A percentile compares a stretch with the other conserved stretches of the same genome.
These are phyloP conservation scores for Metschnikowia sp. DNA, from an alignment of 805 yeast species.

Conservation along the genomic window DNA sequence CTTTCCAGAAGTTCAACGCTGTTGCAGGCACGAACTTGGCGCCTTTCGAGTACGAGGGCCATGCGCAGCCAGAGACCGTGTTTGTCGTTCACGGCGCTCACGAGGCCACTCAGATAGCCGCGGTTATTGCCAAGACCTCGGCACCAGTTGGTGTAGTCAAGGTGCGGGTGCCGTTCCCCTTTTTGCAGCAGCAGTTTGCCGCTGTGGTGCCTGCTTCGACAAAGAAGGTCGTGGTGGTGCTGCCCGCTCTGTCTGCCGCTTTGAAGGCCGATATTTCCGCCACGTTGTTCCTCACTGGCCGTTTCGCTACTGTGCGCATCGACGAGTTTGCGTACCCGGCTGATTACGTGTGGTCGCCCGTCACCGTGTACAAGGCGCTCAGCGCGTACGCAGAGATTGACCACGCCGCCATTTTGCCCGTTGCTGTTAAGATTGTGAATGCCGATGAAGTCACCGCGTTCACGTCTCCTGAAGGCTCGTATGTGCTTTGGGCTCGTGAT, in stretches of 20 bases:
- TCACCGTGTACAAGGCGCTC: slow-evolving; percentile 49
- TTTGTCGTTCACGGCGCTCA: slow-evolving; percentile 77
- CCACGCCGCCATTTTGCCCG: slow-evolving; percentile 25
- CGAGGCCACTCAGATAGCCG: slow-evolving; percentile 54
- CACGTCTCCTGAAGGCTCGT: slow-evolving; percentile 43
- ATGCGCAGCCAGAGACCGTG: slow-evolving; percentile 60
- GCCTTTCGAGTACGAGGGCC: slow-evolving; percentile 72
- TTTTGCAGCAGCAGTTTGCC: slow-evolving; percentile 60
- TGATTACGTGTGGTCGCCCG: slow-evolving; percentile 53
- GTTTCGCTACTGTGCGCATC: slow-evolving; percentile 36
- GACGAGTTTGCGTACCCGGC: slow-evolving; percentile 53
- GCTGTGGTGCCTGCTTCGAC: slow-evolving; percentile 55
- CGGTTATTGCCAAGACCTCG: slow-evolving; percentile 35
- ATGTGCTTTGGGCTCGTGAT: slow-evolving; percentile 68
- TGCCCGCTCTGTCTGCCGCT: slow-evolving; percentile 46
- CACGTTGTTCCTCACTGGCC: slow-evolving; percentile 54
- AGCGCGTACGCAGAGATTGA: slow-evolving; percentile 37
- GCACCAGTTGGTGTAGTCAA: slow-evolving; percentile 60
- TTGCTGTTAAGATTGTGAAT: slow-evolving; percentile 14
- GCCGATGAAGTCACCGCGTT: slow-evolving; percentile 28
- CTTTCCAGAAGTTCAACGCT: slow-evolving; percentile 49
- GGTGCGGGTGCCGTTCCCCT: slow-evolving; percentile 78
- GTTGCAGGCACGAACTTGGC: slow-evolving; percentile 52
- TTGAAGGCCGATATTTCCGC: slow-evolving; percentile 74
- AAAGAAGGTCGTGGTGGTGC: slow-evolving; percentile 62